Evolutionary conservation across 768 basidiomycete species (phyloP).

Genomic region (Coprinopsis strossmayeri): DNA sequence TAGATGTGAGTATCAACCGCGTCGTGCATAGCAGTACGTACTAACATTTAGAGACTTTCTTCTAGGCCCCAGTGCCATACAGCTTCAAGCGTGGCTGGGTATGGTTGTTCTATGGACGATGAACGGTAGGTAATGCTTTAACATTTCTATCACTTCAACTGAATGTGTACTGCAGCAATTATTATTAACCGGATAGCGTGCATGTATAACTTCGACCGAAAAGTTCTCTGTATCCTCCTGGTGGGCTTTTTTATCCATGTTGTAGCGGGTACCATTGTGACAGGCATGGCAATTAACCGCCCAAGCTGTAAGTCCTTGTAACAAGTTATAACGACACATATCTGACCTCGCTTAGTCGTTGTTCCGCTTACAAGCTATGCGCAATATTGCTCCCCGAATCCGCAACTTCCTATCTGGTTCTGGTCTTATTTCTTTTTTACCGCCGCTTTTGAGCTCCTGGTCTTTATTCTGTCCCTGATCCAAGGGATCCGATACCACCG

Average conservation of each 20-base stretch:
- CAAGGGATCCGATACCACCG: constrained; percentile 6
- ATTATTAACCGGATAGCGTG: constrained; percentile 5
- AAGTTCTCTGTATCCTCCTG: background rate
- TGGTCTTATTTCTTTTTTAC: background rate
- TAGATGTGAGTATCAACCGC: background rate
- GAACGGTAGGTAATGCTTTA: background rate
- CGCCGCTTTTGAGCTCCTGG: background rate
- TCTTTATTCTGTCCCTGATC: background rate
- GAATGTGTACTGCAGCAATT: background rate
- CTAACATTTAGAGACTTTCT: background rate
- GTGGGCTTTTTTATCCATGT: background rate
- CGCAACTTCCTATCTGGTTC: constrained; percentile 1
- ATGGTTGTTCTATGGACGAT: constrained; percentile 2
- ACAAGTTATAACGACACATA: background rate
- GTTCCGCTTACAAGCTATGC: background rate
- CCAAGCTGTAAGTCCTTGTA: background rate
- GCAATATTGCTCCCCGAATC: background rate
- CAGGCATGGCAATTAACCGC: background rate
- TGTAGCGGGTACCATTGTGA: background rate
- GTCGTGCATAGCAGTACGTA: background rate
- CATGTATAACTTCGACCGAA: background rate
- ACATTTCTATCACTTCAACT: background rate
- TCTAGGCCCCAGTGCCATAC: background rate
- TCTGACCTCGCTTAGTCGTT: background rate
- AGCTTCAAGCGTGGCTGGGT: background rate